Evolutionary conservation across 805 yeast genomes (phyloP).

Genomic region (Millerozyma miso): DNA sequence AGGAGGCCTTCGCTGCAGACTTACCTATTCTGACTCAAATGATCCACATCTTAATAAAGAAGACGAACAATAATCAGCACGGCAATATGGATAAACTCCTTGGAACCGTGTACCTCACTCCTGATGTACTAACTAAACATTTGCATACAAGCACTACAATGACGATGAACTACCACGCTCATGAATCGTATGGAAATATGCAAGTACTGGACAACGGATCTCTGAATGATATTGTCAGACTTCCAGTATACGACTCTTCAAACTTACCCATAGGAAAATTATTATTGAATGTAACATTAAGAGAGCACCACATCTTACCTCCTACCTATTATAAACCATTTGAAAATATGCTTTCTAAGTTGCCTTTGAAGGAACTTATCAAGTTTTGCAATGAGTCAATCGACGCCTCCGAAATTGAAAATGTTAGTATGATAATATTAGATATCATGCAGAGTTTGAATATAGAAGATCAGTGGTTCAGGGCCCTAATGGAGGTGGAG

Average conservation of each 20-base stretch:
- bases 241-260: constrained; percentile 41
- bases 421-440: constrained; percentile 54
- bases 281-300: constrained; percentile 45
- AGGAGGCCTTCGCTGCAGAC: constrained; percentile 67
- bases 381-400: constrained; percentile 40
- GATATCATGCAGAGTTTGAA: constrained; percentile 73
- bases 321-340: constrained; percentile 57
- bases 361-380: constrained; percentile 51
- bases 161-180: constrained; percentile 21
- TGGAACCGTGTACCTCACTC: constrained; percentile 54
- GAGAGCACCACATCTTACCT: constrained; percentile 57
- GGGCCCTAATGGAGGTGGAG: constrained; percentile 64
- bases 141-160: constrained; percentile 30
- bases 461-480: constrained; percentile 70
- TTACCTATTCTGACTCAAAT: constrained; percentile 53
- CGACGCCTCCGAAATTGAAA: constrained; percentile 45
- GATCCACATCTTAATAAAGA: constrained; percentile 47
- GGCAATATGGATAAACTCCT: constrained; percentile 35
- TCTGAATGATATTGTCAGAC: constrained; percentile 36
- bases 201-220: constrained; percentile 1
- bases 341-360: constrained; percentile 54
- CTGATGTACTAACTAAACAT: constrained; percentile 42
- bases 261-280: constrained; percentile 54
- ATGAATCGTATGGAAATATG: constrained; percentile 18
- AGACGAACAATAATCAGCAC: constrained; percentile 18